phyloP scores from a whole-genome alignment of 2,329 filamentous ascomycete genomes.

The Periglandula ipomoeae region DNA sequence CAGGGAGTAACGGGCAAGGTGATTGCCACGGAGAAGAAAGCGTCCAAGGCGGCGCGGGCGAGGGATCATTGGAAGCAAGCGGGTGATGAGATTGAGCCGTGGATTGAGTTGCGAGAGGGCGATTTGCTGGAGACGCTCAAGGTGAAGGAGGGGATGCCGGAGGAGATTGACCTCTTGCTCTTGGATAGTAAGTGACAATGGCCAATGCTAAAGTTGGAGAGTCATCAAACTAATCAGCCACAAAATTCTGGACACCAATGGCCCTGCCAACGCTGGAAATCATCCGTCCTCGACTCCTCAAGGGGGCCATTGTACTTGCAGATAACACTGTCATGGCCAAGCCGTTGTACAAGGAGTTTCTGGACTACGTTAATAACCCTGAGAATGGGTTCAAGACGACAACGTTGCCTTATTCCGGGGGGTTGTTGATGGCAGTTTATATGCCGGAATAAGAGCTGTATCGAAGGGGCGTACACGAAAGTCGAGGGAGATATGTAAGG shows the following conservation, averaged over 20 bases:
- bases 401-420: slow-evolving; percentile 20
- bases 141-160: slow-evolving; percentile 26
- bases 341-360: slow-evolving; percentile 35
- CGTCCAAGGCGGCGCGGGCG: slow-evolving; percentile 40
- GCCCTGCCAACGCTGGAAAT: slow-evolving; percentile 42
- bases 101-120: slow-evolving; percentile 49
- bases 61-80: slow-evolving; percentile 43
- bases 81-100: slow-evolving; percentile 36
- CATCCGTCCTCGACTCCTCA: slow-evolving; percentile 33
- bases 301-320: slow-evolving; percentile 37
- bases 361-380: slow-evolving; percentile 34
- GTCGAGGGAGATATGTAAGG: too few species aligned
- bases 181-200: slow-evolving; percentile 54
- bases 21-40: slow-evolving; percentile 53
- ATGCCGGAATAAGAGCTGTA: not conserved
- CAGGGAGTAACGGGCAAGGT: slow-evolving; percentile 25
- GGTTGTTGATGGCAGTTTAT: slow-evolving; percentile 16
- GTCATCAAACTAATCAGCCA: not conserved
- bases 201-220: too few species aligned
- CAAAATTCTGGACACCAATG: slow-evolving; percentile 44
- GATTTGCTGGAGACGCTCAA: slow-evolving; percentile 46
- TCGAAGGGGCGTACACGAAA: not conserved
- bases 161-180: slow-evolving; percentile 45
- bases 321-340: slow-evolving; percentile 35
- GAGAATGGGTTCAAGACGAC: slow-evolving; percentile 37